Base-by-base conservation (phyloP, 2,329 filamentous ascomycete species). In the Fusarium sp. region DNA sequence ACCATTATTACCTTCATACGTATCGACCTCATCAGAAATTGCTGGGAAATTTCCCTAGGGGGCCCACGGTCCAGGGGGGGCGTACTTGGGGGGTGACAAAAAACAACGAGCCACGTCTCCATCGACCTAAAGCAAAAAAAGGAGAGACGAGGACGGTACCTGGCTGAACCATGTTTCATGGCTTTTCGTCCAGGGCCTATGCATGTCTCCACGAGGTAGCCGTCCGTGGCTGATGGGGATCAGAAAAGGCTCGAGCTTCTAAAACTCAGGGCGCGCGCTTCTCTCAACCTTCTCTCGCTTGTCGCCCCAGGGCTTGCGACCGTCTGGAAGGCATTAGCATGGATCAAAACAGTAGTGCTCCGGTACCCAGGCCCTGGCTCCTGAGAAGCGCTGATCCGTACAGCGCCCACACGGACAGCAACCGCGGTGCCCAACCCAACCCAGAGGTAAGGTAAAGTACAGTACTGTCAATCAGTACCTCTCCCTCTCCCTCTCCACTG, bases 161-260 rank as follows among this genome's bases (percentile, higher is more conserved):
- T 68, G 49, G 56, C 71, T 58, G 62, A 63, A 69, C 66, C 71
- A 56, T 73, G 71, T 70, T 66, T 63, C 49, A 64, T 69, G 59
- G 67, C 71, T 69, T 51, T 55, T 22, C 33, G 50, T 59, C 55
- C 62, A 70, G 60, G 62, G 70, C 59, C 58, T 54, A 56, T 66
- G 64, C 61, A 59, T 67, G 62, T 69, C 67, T 70, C 63, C 63
- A 70, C 59, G 59, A 70, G 63, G 67, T 62, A 65, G 38, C 54
- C 67, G 11, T 46, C 62, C 47, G 34, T 67, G 67, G 55, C 62
- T 64, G 36, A 44, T 62, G 46, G 47, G 44, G 57, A 62, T 61
- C 65, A 65, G 65, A 55, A 57, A 63, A 59, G 47, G 62, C 60
- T 59, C 31, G 45, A 60, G 60, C 62, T 65, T 65, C 62, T 28